These are phyloP conservation scores for Tirmania nivea DNA, from an alignment of 495 filamentous ascomycete genomes.

Conservation along the genomic window DNA sequence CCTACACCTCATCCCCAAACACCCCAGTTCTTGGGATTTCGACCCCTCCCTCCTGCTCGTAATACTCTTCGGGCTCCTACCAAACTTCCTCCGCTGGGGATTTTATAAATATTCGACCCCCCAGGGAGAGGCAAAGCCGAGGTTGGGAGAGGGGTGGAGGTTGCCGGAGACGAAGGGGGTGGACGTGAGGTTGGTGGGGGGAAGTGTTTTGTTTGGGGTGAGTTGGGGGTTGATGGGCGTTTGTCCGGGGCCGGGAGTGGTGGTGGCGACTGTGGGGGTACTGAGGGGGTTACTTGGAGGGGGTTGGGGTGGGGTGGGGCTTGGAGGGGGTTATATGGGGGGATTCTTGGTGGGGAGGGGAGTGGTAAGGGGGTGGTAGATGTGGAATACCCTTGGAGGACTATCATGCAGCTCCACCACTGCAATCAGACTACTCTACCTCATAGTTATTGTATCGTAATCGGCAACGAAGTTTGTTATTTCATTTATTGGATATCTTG, in stretches of 20 bases:
- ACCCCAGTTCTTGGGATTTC: constrained; percentile 19
- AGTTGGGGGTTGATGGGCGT: constrained; percentile 35
- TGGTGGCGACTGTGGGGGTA: constrained; percentile 29
- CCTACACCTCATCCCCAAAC: constrained; percentile 27
- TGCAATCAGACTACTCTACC: too few relatives aligned
- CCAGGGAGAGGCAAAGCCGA: constrained; percentile 18
- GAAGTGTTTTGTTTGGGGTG: constrained; percentile 31
- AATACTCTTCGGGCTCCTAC: constrained; percentile 28
- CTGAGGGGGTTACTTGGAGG: too few relatives aligned
- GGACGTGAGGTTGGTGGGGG: constrained; percentile 31
- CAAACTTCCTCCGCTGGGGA: constrained; percentile 8
- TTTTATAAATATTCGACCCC: neutral
- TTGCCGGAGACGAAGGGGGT: constrained; percentile 30
- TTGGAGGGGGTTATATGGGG: constrained; percentile 27
- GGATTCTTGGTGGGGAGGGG: constrained; percentile 29
- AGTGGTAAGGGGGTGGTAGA: constrained; percentile 14
- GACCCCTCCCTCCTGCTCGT: constrained; percentile 34
- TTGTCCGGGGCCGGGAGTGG: constrained; percentile 34
- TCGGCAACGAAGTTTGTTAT: too few relatives aligned
- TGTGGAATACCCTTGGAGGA: too few relatives aligned
- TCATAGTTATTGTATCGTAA: too few relatives aligned
- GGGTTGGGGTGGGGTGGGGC: neutral
- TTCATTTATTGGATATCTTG: too few relatives aligned
- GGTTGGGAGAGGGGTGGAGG: constrained; percentile 26
- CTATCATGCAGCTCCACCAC: too few relatives aligned